These are phyloP conservation scores for Gnaphalium uliginosum DNA, from an alignment of 129 eudicot genomes.

Conservation along the genomic window DNA sequence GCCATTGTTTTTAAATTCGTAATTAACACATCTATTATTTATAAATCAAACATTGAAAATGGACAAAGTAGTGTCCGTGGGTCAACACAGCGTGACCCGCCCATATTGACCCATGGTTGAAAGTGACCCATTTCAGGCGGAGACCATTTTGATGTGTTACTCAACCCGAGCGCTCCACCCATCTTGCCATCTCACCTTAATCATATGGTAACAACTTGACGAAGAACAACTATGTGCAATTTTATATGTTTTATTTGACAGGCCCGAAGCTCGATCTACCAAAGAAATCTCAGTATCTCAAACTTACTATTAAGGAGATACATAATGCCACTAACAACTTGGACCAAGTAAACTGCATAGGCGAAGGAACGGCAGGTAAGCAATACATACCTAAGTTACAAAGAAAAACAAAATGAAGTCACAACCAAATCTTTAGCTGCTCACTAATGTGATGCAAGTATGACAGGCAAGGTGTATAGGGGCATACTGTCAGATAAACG, in stretches of 20 bases:
- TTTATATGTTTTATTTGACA: constrained; percentile 20
- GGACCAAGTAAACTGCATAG: constrained; percentile 49
- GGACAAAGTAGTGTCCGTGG: background rate
- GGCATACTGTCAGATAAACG: constrained; percentile 46
- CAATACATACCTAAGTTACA: background rate
- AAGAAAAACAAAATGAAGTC: background rate
- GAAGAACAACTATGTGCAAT: background rate
- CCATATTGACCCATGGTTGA: background rate
- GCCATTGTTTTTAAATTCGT: background rate
- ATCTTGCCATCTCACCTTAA: background rate
- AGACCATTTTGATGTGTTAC: background rate
- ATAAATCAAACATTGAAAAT: background rate
- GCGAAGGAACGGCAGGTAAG: constrained; percentile 73
- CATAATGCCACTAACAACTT: constrained; percentile 58
- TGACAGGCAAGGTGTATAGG: constrained; percentile 61
- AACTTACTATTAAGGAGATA: constrained; percentile 50
- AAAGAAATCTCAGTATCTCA: constrained; percentile 39
- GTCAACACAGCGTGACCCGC: background rate
- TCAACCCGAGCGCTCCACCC: background rate
- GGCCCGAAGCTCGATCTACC: constrained; percentile 40
- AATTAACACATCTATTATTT: background rate
- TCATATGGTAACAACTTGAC: constrained; percentile 17
- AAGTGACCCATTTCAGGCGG: background rate
- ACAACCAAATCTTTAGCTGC: background rate
- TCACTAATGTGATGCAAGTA: constrained; percentile 12